Conservation (phyloP, 148 eudicot species). For the Chenopodium album region DNA sequence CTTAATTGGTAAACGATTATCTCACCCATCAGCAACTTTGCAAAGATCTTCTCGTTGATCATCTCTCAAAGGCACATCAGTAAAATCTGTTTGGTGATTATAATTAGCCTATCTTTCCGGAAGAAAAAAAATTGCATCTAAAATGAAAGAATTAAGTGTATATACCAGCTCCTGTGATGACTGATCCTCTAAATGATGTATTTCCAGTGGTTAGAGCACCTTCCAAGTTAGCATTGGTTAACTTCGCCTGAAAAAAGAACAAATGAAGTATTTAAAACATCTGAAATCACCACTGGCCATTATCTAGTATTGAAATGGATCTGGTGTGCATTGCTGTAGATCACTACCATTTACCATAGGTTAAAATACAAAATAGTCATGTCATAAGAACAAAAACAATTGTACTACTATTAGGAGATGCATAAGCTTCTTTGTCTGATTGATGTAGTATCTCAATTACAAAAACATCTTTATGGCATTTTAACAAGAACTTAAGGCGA, state of each 20-base stretch:
- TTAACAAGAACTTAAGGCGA: background rate
- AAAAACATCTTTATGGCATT: background rate
- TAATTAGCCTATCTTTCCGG: background rate
- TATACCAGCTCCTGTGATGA: slow-evolving; percentile 87
- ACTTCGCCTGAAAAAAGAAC: slow-evolving; percentile 54
- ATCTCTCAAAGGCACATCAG: slow-evolving; percentile 90
- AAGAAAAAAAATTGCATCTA: background rate
- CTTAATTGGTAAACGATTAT: background rate
- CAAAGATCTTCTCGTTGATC: slow-evolving; percentile 88
- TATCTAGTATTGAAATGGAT: background rate
- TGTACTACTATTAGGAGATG: background rate
- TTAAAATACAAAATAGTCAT: too few relatives aligned
- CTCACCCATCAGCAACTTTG: slow-evolving; percentile 89
- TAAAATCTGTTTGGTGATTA: slow-evolving; percentile 58
- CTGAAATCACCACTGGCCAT: background rate
- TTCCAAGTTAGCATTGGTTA: slow-evolving; percentile 92
- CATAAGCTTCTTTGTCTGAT: background rate
- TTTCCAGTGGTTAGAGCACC: slow-evolving; percentile 87
- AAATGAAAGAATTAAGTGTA: background rate
- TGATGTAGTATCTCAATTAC: background rate
- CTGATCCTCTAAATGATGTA: slow-evolving; percentile 86
- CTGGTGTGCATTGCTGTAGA: background rate
- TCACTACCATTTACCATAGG: too few relatives aligned
- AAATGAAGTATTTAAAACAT: background rate
- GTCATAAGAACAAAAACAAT: too few relatives aligned